Conservation (phyloP, 352 stramenopile species). For the Phytophthora fragariae region DNA sequence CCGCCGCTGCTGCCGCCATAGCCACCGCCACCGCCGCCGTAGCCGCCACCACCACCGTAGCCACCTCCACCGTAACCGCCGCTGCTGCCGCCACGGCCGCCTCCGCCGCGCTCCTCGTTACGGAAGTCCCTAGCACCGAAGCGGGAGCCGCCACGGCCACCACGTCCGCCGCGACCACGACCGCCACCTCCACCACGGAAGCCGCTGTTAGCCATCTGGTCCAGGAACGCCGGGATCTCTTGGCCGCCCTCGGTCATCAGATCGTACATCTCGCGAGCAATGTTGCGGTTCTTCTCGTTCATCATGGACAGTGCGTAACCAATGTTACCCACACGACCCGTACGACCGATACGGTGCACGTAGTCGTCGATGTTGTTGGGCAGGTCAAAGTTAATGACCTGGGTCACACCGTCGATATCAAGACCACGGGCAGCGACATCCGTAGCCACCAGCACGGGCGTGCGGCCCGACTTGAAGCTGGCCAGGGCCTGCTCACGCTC, state of each 20-base stretch:
- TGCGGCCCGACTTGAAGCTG: slow-evolving; percentile 92
- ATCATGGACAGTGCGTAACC: slow-evolving; percentile 98
- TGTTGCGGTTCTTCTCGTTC: slow-evolving; percentile 99
- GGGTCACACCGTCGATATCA: slow-evolving; percentile 98
- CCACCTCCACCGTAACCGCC: slow-evolving; percentile 32
- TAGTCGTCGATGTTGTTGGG: slow-evolving; percentile 99
- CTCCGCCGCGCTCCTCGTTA: slow-evolving; percentile 70
- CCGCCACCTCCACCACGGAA: slow-evolving; percentile 70
- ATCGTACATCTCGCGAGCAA: slow-evolving; percentile 97
- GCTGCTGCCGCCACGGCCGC: slow-evolving; percentile 36
- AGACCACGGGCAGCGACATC: slow-evolving; percentile 98
- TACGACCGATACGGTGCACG: slow-evolving; percentile 99
- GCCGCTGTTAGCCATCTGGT: slow-evolving; percentile 93
- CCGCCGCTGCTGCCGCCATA: slow-evolving; percentile 42
- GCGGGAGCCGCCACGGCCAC: slow-evolving; percentile 65
- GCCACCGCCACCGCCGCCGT: slow-evolving; percentile 35
- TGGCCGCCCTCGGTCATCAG: slow-evolving; percentile 96
- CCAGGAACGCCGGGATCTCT: slow-evolving; percentile 94
- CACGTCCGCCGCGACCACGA: slow-evolving; percentile 59
- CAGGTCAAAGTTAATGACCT: slow-evolving; percentile 98
- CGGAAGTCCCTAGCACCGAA: slow-evolving; percentile 92
- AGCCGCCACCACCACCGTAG: slow-evolving; percentile 40
- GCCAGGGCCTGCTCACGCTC: slow-evolving; percentile 94
- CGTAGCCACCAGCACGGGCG: slow-evolving; percentile 97
- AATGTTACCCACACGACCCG: slow-evolving; percentile 98